Evolutionary conservation across 78 protist genomes (phyloP).

Genomic region (Chrysochromulina tobinii): DNA sequence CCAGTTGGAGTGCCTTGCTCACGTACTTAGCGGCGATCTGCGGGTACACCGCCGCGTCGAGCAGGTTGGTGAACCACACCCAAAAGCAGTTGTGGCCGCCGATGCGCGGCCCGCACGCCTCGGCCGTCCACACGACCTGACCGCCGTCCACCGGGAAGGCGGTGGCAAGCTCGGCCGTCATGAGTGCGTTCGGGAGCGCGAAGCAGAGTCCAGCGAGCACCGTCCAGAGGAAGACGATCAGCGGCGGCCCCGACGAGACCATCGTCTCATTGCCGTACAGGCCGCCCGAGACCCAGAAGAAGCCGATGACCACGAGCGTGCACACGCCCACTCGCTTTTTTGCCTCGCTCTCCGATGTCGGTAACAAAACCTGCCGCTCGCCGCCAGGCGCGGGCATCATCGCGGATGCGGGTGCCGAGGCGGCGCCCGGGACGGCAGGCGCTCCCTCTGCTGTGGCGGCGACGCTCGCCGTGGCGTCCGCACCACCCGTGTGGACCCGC

Average conservation of each 20-base stretch:
- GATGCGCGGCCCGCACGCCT: neutral
- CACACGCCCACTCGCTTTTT: neutral
- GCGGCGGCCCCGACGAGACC: neutral
- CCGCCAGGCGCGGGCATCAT: too few species aligned
- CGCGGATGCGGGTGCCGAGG: too few species aligned
- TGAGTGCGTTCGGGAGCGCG: conserved; percentile 16
- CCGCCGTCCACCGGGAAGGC: conserved; percentile 19
- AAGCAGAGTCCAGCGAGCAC: neutral
- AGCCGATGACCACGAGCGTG: neutral
- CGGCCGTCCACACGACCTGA: neutral
- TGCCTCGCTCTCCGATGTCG: too few species aligned
- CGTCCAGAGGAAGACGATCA: neutral
- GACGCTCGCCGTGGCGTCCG: too few species aligned
- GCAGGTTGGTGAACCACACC: neutral
- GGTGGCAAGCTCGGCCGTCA: neutral
- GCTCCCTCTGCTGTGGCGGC: too few species aligned
- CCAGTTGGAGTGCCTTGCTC: neutral
- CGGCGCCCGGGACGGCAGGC: too few species aligned
- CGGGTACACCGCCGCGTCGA: conserved; percentile 14
- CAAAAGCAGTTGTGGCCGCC: neutral
- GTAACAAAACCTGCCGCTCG: too few species aligned
- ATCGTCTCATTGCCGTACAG: neutral
- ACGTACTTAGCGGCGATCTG: neutral
- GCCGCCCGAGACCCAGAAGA: conserved; percentile 22
- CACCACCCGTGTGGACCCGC: too few species aligned